These are phyloP conservation scores for Maudiozyma bulderi DNA, from an alignment of 805 yeast genomes.

Conservation along the genomic window DNA sequence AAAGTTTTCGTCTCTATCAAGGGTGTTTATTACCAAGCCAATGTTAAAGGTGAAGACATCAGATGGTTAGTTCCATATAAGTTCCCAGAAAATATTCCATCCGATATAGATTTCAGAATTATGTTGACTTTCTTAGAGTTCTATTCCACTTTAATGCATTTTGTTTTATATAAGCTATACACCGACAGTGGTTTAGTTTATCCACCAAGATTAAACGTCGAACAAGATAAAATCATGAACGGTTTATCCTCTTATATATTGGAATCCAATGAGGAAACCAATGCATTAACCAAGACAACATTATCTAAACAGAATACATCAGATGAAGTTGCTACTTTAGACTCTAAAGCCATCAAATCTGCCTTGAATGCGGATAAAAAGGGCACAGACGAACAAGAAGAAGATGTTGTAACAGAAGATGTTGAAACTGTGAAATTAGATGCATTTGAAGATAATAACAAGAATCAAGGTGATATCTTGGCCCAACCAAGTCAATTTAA, in stretches of 20 bases:
- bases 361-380: constrained; percentile 37
- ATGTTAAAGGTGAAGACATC: constrained; percentile 80
- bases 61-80: constrained; percentile 96
- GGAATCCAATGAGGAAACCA: constrained; percentile 35
- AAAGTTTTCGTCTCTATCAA: constrained; percentile 94
- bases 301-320: not conserved
- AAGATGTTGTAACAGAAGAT: constrained; percentile 29
- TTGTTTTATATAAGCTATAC: constrained; percentile 76
- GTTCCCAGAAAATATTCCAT: constrained; percentile 90
- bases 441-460: constrained; percentile 55
- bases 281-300: constrained; percentile 19
- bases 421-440: constrained; percentile 51
- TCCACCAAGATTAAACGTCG: constrained; percentile 76
- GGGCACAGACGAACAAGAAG: constrained; percentile 26
- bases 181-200: constrained; percentile 77
- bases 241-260: constrained; percentile 79
- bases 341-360: constrained; percentile 43
- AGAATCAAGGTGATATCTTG: constrained; percentile 56
- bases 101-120: constrained; percentile 90
- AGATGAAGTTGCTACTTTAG: constrained; percentile 28
- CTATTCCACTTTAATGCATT: constrained; percentile 84
- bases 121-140: constrained; percentile 96
- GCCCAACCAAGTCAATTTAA: constrained; percentile 58
- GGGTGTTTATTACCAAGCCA: constrained; percentile 93
- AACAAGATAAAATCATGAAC: constrained; percentile 75